Evolutionary conservation across 805 yeast species (phyloP).

Genomic region (Candida corydali): DNA sequence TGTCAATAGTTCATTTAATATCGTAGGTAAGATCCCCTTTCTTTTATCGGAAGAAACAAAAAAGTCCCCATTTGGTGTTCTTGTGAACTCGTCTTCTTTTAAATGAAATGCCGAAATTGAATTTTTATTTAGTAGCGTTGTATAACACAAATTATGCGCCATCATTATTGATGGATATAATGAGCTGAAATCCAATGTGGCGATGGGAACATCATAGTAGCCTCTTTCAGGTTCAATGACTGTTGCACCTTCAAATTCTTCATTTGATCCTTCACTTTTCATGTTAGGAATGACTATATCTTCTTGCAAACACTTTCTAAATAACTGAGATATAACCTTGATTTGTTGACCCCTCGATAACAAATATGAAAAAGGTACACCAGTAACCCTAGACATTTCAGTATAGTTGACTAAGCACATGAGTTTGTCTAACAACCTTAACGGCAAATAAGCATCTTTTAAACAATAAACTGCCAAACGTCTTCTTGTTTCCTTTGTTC

Average conservation of each 20-base stretch:
- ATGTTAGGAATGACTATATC: slow-evolving; percentile 89
- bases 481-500: slow-evolving; percentile 87
- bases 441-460: slow-evolving; percentile 91
- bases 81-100: slow-evolving; percentile 70
- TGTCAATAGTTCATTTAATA: slow-evolving; percentile 77
- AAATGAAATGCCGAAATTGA: slow-evolving; percentile 64
- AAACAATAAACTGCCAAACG: slow-evolving; percentile 95
- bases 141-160: slow-evolving; percentile 97
- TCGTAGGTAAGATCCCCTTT: slow-evolving; percentile 88
- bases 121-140: slow-evolving; percentile 71
- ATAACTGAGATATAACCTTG: slow-evolving; percentile 92
- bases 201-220: slow-evolving; percentile 94
- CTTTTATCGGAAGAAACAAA: slow-evolving; percentile 69
- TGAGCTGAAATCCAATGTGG: slow-evolving; percentile 96
- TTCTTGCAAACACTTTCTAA: slow-evolving; percentile 84
- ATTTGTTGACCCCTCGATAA: slow-evolving; percentile 95
- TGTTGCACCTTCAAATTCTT: slow-evolving; percentile 98
- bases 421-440: slow-evolving; percentile 81
- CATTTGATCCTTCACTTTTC: slow-evolving; percentile 73
- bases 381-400: slow-evolving; percentile 99
- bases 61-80: slow-evolving; percentile 88
- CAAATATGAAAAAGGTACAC: slow-evolving; percentile 91
- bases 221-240: slow-evolving; percentile 97
- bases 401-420: slow-evolving; percentile 97
- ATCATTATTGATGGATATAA: slow-evolving; percentile 98